These are phyloP conservation scores for Cadophora gregata DNA, from an alignment of 2,329 filamentous ascomycete genomes.

Conservation along the genomic window DNA sequence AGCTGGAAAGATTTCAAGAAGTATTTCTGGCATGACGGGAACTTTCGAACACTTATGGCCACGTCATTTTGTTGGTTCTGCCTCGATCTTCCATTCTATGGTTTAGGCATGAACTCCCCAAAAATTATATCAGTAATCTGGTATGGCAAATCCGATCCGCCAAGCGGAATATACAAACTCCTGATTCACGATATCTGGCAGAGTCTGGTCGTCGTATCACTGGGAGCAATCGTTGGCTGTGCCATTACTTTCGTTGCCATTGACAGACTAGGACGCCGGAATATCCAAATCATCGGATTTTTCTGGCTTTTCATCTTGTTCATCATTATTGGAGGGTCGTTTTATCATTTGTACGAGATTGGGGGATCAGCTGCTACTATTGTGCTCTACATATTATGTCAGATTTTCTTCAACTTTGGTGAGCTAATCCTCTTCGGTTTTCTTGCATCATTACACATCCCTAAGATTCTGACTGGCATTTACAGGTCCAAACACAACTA, in stretches of 20 bases:
- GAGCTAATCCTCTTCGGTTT: background rate
- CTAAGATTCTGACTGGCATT: background rate
- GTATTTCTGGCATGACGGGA: slow-evolving; percentile 50
- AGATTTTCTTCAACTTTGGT: slow-evolving; percentile 38
- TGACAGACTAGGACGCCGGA: slow-evolving; percentile 33
- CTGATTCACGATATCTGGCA: slow-evolving; percentile 33
- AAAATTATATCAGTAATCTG: slow-evolving; percentile 32
- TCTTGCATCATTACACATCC: background rate
- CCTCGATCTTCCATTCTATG: slow-evolving; percentile 53
- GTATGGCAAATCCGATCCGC: slow-evolving; percentile 24
- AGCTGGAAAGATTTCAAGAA: slow-evolving; percentile 37
- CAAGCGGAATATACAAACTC: slow-evolving; percentile 24
- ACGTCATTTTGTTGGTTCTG: slow-evolving; percentile 52
- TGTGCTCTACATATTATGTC: slow-evolving; percentile 34
- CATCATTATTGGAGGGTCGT: slow-evolving; percentile 34
- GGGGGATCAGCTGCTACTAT: slow-evolving; percentile 25
- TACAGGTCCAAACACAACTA: slow-evolving; percentile 22
- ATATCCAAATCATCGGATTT: slow-evolving; percentile 36
- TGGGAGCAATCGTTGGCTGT: slow-evolving; percentile 31
- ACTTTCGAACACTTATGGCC: slow-evolving; percentile 65
- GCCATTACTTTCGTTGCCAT: slow-evolving; percentile 34
- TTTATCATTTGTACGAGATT: slow-evolving; percentile 29
- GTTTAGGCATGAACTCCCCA: slow-evolving; percentile 68
- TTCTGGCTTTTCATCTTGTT: slow-evolving; percentile 38
- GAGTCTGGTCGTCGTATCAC: slow-evolving; percentile 33